Evolutionary conservation across 164 flowering plant species (phyloP).

Genomic region (Akebia trifoliata): DNA sequence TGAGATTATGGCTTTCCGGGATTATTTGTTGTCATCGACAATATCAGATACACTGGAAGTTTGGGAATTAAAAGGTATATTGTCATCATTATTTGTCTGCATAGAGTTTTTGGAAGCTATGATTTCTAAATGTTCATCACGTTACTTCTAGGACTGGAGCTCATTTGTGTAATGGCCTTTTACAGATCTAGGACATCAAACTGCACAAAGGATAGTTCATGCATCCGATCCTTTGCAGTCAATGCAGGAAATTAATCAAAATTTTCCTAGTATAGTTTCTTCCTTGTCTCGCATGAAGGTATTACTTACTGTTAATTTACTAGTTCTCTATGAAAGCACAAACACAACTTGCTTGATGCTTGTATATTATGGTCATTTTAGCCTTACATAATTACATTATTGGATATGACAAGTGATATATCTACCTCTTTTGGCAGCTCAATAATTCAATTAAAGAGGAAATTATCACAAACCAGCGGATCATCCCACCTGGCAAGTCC

Average conservation of each 20-base stretch:
- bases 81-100: background rate
- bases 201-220: constrained; percentile 90
- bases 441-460: constrained; percentile 88
- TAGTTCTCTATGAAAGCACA: background rate
- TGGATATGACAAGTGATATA: constrained; percentile 10
- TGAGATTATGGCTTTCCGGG: constrained; percentile 88
- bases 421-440: constrained; percentile 74
- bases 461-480: constrained; percentile 83
- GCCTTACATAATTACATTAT: background rate
- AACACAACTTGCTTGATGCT: background rate
- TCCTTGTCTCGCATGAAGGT: constrained; percentile 98
- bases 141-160: too few relatives aligned
- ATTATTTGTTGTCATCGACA: constrained; percentile 78
- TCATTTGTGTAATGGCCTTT: constrained; percentile 7
- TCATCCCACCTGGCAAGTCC: constrained; percentile 98
- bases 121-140: too few relatives aligned
- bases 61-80: constrained; percentile 93
- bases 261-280: constrained; percentile 94
- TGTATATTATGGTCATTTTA: background rate
- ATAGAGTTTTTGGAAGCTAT: background rate
- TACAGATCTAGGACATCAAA: constrained; percentile 97
- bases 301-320: background rate
- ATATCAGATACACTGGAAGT: constrained; percentile 90
- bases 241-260: constrained; percentile 95
- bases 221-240: constrained; percentile 93